These are phyloP conservation scores for Sugiyamaella floridensis DNA, from an alignment of 805 yeast species.

Conservation along the genomic window DNA sequence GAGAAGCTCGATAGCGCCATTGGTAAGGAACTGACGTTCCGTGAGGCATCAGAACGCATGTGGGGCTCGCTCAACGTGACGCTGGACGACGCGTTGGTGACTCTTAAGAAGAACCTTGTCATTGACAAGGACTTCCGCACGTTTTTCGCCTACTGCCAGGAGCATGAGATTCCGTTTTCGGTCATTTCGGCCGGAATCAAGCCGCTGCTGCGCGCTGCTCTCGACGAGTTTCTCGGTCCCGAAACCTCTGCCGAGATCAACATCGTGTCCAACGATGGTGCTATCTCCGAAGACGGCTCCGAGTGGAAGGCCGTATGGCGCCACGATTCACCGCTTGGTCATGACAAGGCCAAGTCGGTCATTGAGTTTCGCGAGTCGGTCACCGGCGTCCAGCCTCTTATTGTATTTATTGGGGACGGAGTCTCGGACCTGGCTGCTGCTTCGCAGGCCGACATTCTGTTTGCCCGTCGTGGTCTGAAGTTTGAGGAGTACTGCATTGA, in stretches of 20 bases:
- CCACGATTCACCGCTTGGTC: constrained; percentile 39
- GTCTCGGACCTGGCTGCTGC: constrained; percentile 44
- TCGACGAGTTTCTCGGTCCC: constrained; percentile 35
- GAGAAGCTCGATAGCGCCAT: constrained; percentile 33
- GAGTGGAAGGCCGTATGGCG: constrained; percentile 37
- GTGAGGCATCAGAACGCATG: constrained; percentile 38
- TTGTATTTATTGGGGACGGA: constrained; percentile 52
- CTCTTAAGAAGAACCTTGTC: constrained; percentile 30
- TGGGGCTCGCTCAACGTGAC: constrained; percentile 39
- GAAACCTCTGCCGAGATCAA: constrained; percentile 33
- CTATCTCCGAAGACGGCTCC: constrained; percentile 32
- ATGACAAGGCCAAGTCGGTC: constrained; percentile 38
- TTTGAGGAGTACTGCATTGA: constrained; percentile 37
- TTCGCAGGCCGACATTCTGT: constrained; percentile 37
- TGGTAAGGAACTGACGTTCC: constrained; percentile 31
- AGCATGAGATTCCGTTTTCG: constrained; percentile 35
- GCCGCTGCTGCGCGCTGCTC: constrained; percentile 37
- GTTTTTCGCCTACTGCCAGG: constrained; percentile 34
- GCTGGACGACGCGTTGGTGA: constrained; percentile 32
- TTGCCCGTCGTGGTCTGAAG: constrained; percentile 37
- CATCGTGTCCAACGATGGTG: constrained; percentile 37
- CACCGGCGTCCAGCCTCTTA: constrained; percentile 35
- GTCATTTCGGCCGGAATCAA: constrained; percentile 39
- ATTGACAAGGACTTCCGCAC: constrained; percentile 36
- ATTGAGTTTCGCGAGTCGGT: constrained; percentile 31